Base-by-base conservation (phyloP, 2,329 filamentous ascomycete species). In the Diaporthe nobilis region DNA sequence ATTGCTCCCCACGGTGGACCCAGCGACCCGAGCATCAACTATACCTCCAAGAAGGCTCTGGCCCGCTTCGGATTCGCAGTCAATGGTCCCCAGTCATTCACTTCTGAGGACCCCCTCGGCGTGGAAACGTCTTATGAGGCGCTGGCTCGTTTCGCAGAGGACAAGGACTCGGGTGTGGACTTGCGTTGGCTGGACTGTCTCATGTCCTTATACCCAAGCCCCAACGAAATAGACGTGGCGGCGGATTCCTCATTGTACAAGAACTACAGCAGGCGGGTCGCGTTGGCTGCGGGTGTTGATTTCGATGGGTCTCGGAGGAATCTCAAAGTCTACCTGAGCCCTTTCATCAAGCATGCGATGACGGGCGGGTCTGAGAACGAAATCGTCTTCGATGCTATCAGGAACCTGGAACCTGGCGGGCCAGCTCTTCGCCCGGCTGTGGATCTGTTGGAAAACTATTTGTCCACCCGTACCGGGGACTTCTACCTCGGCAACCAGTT, bases 251-350 rank as follows among this genome's bases (percentile, higher is more conserved):
- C 22, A 10, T n/a, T 39, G 12, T 42, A 61, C 58, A 61, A 61
- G 58, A 42, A 61, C 17, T 61, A 61, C 58, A 42, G 58, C 58
- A 61, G 58, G n/a, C 37, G 58, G 22, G 58, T 61, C 22, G 58
- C 37, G 0, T 28, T 61, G 12, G 58, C 58, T 2, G 58, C 58
- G 2, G 58, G 31, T 8, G 58, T 61, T 3, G 58, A 61, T 5
- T 61, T 61, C 2, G 34, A 61, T 20, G 58, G 22, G 37, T 13
- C 58, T 12, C 34, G 34, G 6, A 39, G 58, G 58, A 61, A 42
- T 7, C 34, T 61, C 34, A 61, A 61, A 22, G 58, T n/a, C 7
- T 42, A 61, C 6, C 20, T 61, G 58, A 61, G 34, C 58, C 58
- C 58, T 39, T 61, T 25, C 8, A 61, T 61, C 58, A 61, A 61